Evolutionary conservation across 2,329 filamentous ascomycete genomes (phyloP), one percentile per base, ranked within the genome.

Genomic region (Ascochyta lentis): DNA sequence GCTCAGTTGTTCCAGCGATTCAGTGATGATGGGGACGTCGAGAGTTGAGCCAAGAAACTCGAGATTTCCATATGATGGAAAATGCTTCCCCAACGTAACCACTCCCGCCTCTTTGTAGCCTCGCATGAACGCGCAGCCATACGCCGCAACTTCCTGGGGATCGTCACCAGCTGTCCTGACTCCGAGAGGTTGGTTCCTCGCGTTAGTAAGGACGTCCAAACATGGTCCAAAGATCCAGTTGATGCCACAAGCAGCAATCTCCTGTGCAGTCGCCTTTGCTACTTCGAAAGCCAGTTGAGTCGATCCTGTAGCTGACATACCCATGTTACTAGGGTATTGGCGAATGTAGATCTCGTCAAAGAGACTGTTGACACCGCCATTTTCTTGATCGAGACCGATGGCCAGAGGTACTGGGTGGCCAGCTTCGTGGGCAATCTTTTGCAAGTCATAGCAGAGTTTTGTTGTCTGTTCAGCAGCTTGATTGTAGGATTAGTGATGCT

Each of bases 271-370:
- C 15, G 95, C 93, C 76, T 94, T 93, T 53, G 92, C 94, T 51
- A 98, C 87, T 65, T 94, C 89, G 71, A 94, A 96, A 6, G 94
- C 91, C 50, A 98, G 80, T 10, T 95, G 87, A 33, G 88, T 88
- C 10, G 89, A 93, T 23, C 93, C 92, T 4, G 93, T 92, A 22
- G 95, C 95, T n/a, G 94, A 92, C 58, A 97, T 84, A 12, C 93
- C 94, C 94, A 99, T 98, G 60, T 94, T 91, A 70, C 93, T 96
- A 8, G 95, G 95, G 66, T 96, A 99, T 73, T 98, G 95, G 63
- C 92, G 92, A 65, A 98, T 94, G 73, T 93, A 95, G 69, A 95
- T 91, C 66, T 96, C 92, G 74, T 98, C 94, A 70, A 96, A 97
- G 2, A 98, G 84, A 77, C 92, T 96, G 79, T 97, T 98, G 74